Evolutionary conservation across 2,329 filamentous ascomycete genomes (phyloP), one percentile per base, ranked within the genome.

Genomic region (Trichoderma sp.): DNA sequence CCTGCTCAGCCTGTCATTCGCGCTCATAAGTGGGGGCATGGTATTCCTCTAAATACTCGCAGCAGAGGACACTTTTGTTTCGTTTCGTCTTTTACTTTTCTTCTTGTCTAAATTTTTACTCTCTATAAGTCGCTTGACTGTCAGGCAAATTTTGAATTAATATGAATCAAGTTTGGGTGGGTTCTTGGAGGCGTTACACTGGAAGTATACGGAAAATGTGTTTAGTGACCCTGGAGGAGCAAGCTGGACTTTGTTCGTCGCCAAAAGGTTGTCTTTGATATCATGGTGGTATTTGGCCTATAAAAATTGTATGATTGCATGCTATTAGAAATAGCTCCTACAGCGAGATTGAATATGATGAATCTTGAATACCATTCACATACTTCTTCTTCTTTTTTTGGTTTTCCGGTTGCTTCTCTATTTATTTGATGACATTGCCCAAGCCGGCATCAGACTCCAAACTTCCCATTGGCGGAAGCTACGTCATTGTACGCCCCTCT

Each of bases 11-110:
- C 43, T 77, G 24, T 74, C 75, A 2, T 65, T 77, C 35, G 72
- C 74, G 21, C 47, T 76, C 35, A 72, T 75, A 29, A 72, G 70
- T 11, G 68, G 75, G 14, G 75, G 74, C 29, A 74, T 76, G 72
- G 71, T 71, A 19, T 62, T 73, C 31, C 65, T 74, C 35, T 74
- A 62, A 27, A 2, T n/a, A 24, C 6, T n/a, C 29, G 11, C 2
- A 13, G 24, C 33, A n/a, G 13, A 1, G 5, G 11, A 1, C 31
- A 4, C 55, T 14, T 57, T 16, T 35, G 8, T n/a, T 8, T 13
- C 14, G 24, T 57, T 19, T 43, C 13, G 14, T 27, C 5, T 24
- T 29, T 33, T 24, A 24, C 35, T 58, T 16, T 58, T 58, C 11
- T 37, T 58, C 5, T 43, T 43, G 40, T n/a, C 19, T 10, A 16